Evolutionary conservation across 2,329 filamentous ascomycete species (phyloP), one percentile per base, ranked within the genome.

Genomic region (Nothopassalora personata): DNA sequence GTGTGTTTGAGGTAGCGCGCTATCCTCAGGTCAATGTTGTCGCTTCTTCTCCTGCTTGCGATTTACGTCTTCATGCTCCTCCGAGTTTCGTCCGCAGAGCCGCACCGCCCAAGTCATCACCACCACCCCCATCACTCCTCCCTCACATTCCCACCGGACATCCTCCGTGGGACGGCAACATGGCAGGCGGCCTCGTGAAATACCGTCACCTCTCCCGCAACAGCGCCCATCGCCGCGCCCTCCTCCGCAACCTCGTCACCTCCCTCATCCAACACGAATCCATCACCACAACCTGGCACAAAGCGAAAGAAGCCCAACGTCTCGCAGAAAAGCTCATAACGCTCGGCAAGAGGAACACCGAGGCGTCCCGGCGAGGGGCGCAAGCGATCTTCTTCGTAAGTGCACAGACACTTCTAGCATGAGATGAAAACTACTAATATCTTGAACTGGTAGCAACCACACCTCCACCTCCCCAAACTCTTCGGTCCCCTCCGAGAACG

Each of bases 251-350:
- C 77, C 82, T 99, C 62, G 92, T 97, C 74, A 96, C 93, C 67
- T 94, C 93, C 56, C 88, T 99, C 66, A 89, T 99, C 78, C 83
- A 90, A 76, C 86, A 96, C 76, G 94, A 99, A 80, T 86, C 90
- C 64, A 96, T 99, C 78, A 86, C 88, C 64, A 99, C 94, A 53
- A 96, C 94, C 77, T 97, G 89, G 83, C 87, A 88, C 74, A 97
- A 97, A 79, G 94, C 94, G 51, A 99, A 97, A 78, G 94, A 99
- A 79, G 90, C 94, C 19, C 94, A 99, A 78, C 84, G 90, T 47
- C 75, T 97, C 67, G 94, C 92, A 7, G 94, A 99, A 73, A 95
- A 96, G 80, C 81, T 97, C 66, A 92, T 99, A 70, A 97, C 92
- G 4, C 76, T 96, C 68, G 93, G 90, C 19, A 99, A 97, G 83